Percentiles rank a stretch among this genome's conserved stretches.
Conservation (phyloP, 768 basidiomycete genomes). For the Agaricus subrufescens region DNA sequence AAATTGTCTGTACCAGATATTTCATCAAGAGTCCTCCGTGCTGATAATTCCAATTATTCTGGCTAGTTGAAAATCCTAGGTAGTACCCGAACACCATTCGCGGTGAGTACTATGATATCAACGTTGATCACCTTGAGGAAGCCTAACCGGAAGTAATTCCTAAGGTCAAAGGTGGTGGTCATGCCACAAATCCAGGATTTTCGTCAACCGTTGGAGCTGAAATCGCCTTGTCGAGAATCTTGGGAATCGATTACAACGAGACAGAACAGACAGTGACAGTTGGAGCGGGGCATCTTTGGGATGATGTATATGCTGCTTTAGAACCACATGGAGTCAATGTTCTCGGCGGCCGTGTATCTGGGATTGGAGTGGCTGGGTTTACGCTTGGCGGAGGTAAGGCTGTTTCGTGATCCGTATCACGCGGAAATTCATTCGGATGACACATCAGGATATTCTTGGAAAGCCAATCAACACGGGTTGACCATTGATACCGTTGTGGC, state of each 20-base stretch:
- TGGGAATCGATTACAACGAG: conserved; percentile 27
- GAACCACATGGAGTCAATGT: conserved; percentile 35
- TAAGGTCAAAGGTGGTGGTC: conserved; percentile 49
- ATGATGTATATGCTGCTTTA: conserved; percentile 43
- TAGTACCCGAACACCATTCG: conserved; percentile 43
- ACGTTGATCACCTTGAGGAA: background rate
- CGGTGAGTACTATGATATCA: conserved; percentile 27
- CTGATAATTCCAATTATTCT: background rate
- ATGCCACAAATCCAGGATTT: conserved; percentile 38
- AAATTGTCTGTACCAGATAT: conserved; percentile 34
- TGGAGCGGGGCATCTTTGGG: conserved; percentile 40
- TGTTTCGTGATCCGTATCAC: too few species aligned
- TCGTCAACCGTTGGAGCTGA: conserved; percentile 48
- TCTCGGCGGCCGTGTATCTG: conserved; percentile 44
- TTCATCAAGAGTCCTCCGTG: background rate
- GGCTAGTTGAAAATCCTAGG: conserved; percentile 44
- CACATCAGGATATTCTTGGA: conserved; percentile 56
- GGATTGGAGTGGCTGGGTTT: conserved; percentile 44
- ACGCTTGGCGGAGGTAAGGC: conserved; percentile 38
- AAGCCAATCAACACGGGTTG: conserved; percentile 57
- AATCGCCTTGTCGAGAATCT: conserved; percentile 38
- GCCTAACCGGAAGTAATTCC: too few species aligned
- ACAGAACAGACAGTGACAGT: conserved; percentile 22
- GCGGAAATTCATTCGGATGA: too few species aligned
- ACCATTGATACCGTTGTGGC: conserved; percentile 50